These are phyloP conservation scores for Solanum acaule DNA, from an alignment of 257 asterid species.

Conservation along the genomic window DNA sequence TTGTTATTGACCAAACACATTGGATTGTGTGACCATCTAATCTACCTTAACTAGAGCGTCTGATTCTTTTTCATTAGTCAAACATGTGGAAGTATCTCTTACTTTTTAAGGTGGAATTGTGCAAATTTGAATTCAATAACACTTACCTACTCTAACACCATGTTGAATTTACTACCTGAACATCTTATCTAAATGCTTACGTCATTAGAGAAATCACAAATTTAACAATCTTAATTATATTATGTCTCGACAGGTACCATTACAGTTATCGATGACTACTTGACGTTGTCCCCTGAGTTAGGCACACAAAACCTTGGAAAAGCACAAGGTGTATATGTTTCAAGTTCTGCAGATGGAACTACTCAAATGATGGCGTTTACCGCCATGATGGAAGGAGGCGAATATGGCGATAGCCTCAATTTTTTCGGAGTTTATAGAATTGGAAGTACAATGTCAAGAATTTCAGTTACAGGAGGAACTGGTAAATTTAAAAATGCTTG, in stretches of 20 bases:
- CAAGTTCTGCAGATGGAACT: slow-evolving; percentile 43
- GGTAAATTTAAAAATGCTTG: slow-evolving; percentile 43
- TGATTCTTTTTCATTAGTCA: not conserved
- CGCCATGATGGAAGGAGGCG: slow-evolving; percentile 46
- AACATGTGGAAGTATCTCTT: not conserved
- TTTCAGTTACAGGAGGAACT: slow-evolving; percentile 38
- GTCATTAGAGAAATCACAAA: fast-evolving
- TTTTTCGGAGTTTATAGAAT: slow-evolving; percentile 44
- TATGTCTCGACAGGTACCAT: slow-evolving; percentile 8
- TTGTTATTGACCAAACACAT: not conserved
- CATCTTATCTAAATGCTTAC: not conserved
- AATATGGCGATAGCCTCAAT: slow-evolving; percentile 41
- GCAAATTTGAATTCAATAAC: too few species aligned
- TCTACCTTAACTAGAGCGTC: not conserved
- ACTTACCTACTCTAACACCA: not conserved
- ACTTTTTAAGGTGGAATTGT: not conserved
- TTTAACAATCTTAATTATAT: not conserved
- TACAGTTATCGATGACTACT: slow-evolving; percentile 35
- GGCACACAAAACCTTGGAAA: slow-evolving; percentile 31
- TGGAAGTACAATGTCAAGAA: slow-evolving; percentile 35
- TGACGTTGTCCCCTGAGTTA: slow-evolving; percentile 30
- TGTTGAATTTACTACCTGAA: not conserved
- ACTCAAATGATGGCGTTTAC: slow-evolving; percentile 48
- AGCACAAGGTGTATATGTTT: slow-evolving; percentile 42
- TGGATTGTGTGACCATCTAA: not conserved